These are phyloP conservation scores for Gastrolobium bilobum DNA, from an alignment of 306 rosid genomes.

Conservation along the genomic window DNA sequence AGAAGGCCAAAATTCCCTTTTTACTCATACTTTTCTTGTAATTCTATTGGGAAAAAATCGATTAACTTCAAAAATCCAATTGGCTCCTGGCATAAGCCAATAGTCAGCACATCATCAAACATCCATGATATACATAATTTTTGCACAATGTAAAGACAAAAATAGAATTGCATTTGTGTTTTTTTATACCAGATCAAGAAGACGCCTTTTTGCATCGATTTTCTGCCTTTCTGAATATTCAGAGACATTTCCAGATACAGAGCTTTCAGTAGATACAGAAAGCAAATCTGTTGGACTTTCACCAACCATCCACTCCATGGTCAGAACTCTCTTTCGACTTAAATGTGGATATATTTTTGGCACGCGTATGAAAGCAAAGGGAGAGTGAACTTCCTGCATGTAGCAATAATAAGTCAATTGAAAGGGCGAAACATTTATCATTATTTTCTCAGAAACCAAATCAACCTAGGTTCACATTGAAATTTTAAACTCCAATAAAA, in stretches of 20 bases:
- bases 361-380: constrained; percentile 71
- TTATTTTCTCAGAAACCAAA: constrained; percentile 37
- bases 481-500: constrained; percentile 30
- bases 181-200: constrained; percentile 85
- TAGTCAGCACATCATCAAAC: constrained; percentile 10
- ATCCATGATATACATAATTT: constrained; percentile 32
- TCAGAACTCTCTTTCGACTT: constrained; percentile 85
- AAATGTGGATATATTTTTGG: constrained; percentile 77
- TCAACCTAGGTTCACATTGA: constrained; percentile 31
- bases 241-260: constrained; percentile 53
- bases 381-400: constrained; percentile 88
- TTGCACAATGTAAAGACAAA: constrained; percentile 12
- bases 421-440: constrained; percentile 16
- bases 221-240: constrained; percentile 70
- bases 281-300: constrained; percentile 88
- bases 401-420: constrained; percentile 47
- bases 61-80: constrained; percentile 15
- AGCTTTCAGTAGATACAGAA: constrained; percentile 67
- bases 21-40: constrained; percentile 19
- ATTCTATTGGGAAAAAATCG: constrained; percentile 18
- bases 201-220: constrained; percentile 81
- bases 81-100: constrained; percentile 17
- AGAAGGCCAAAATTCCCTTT: constrained; percentile 27
- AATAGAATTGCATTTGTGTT: constrained; percentile 40
- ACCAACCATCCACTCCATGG: constrained; percentile 98